These are phyloP conservation scores for Rhazya stricta DNA, from an alignment of 257 asterid species.

Conservation along the genomic window DNA sequence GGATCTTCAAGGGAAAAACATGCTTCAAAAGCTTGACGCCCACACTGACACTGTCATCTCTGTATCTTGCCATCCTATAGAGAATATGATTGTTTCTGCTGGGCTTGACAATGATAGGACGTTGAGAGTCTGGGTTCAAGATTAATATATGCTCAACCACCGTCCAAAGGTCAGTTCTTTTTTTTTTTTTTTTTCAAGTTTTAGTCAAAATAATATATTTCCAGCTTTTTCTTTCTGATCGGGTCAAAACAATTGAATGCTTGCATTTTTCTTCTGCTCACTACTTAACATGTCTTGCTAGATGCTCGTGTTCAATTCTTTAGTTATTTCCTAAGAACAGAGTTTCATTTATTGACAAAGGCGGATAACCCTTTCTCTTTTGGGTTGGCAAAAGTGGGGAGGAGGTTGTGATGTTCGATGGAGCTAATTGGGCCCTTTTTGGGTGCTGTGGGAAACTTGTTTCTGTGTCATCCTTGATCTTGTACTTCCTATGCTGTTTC, in stretches of 20 bases:
- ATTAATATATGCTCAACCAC: constrained; percentile 20
- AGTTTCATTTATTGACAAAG: background rate
- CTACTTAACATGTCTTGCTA: background rate
- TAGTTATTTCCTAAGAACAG: background rate
- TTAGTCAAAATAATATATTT: background rate
- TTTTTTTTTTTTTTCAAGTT: background rate
- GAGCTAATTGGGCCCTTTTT: too few relatives aligned
- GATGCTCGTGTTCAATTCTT: background rate
- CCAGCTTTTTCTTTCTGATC: background rate
- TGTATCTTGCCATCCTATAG: constrained; percentile 61
- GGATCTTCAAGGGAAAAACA: constrained; percentile 68
- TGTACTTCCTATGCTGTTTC: background rate
- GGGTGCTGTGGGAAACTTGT: too few relatives aligned
- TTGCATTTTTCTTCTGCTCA: background rate
- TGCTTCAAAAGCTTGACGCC: constrained; percentile 82
- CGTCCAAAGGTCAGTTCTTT: constrained; percentile 22
- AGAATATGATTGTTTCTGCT: constrained; percentile 77
- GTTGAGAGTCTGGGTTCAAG: constrained; percentile 79
- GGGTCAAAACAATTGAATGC: background rate
- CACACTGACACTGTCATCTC: constrained; percentile 73
- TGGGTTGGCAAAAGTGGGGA: too few relatives aligned
- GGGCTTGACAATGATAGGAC: constrained; percentile 76
- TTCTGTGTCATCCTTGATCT: background rate
- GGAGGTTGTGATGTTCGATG: too few relatives aligned
- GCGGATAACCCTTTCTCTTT: too few relatives aligned